These are phyloP conservation scores for Sclerotinia minor DNA, from an alignment of 2,329 filamentous ascomycete genomes.

Conservation along the genomic window DNA sequence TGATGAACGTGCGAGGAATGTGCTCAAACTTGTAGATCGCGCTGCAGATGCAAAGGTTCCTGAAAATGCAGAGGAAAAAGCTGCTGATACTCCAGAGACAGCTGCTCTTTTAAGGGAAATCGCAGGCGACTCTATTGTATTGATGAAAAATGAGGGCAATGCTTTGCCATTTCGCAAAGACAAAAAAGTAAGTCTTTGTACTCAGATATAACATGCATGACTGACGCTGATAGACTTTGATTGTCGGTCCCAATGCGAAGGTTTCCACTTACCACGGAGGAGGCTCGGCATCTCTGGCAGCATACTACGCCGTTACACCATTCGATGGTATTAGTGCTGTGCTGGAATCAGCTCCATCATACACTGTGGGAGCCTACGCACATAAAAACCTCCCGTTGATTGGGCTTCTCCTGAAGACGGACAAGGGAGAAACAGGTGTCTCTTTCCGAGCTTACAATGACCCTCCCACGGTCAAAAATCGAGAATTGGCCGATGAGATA, in stretches of 20 bases:
- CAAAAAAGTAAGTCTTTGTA: conserved; percentile 50
- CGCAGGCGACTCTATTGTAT: conserved; percentile 60
- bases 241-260: conserved; percentile 60
- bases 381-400: conserved; percentile 57
- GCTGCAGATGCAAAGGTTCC: conserved; percentile 43
- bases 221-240: conserved; percentile 45
- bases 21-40: conserved; percentile 33
- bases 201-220: conserved; percentile 50
- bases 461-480: conserved; percentile 49
- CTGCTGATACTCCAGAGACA: conserved; percentile 41
- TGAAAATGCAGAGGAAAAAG: conserved; percentile 37
- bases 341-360: conserved; percentile 39
- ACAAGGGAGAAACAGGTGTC: conserved; percentile 57
- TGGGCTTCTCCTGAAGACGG: conserved; percentile 51
- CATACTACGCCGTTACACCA: conserved; percentile 70
- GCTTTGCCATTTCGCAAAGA: conserved; percentile 53
- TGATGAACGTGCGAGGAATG: conserved; percentile 31
- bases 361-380: conserved; percentile 61
- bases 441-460: conserved; percentile 64
- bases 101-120: conserved; percentile 53
- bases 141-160: conserved; percentile 61
- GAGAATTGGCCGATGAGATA: conserved; percentile 54
- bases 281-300: conserved; percentile 60
- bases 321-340: conserved; percentile 61
- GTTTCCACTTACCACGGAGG: conserved; percentile 60